Evolutionary conservation across 2,329 filamentous ascomycete genomes (phyloP).

Genomic region (Cladophialophora yegresii): DNA sequence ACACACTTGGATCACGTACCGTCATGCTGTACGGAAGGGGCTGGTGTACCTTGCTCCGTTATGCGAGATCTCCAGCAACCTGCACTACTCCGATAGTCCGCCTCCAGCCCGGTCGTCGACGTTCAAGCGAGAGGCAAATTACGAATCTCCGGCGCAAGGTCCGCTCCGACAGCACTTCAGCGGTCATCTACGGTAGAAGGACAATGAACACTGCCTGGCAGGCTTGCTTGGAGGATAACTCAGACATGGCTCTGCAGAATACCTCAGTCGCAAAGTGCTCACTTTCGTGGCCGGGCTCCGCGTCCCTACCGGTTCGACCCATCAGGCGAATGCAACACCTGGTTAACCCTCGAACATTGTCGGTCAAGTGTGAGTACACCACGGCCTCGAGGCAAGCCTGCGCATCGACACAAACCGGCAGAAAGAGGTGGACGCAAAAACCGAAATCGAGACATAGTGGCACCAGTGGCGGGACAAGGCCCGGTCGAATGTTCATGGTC

Average conservation of each 20-base stretch:
- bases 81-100: neutral
- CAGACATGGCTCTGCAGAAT: neutral
- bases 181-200: neutral
- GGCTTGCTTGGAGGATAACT: neutral
- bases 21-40: too few species aligned
- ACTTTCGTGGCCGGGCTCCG: neutral
- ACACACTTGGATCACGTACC: neutral
- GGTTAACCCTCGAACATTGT: neutral
- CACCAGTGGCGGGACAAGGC: neutral
- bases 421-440: neutral
- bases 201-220: neutral
- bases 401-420: neutral
- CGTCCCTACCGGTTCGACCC: neutral
- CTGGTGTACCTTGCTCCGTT: neutral
- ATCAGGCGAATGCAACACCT: neutral
- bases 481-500: neutral
- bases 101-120: neutral
- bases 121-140: neutral
- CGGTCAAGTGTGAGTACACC: neutral
- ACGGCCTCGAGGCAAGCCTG: neutral
- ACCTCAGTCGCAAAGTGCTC: neutral
- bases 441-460: neutral
- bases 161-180: neutral
- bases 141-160: neutral
- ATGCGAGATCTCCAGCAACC: neutral